These are phyloP conservation scores for Apiospora marii DNA, from an alignment of 2,329 filamentous ascomycete species.

Conservation along the genomic window DNA sequence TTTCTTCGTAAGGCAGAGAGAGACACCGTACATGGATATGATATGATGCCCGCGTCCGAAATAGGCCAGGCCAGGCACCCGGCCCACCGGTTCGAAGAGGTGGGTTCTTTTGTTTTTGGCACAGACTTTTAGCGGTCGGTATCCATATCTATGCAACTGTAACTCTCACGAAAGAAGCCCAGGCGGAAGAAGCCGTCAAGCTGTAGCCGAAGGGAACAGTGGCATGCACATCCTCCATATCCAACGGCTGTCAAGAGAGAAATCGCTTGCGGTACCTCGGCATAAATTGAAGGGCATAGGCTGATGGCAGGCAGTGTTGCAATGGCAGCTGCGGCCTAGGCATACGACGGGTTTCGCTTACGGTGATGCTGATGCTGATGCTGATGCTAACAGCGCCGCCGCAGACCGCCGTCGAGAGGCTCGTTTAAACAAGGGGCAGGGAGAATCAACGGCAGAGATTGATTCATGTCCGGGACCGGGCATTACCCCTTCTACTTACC, in stretches of 20 bases:
- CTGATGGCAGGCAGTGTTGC: conserved; percentile 1
- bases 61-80: not conserved
- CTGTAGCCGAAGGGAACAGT: conserved; percentile 9
- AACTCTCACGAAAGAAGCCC: not conserved
- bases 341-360: not conserved
- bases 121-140: conserved; percentile 3
- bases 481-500: not conserved
- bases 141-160: not conserved
- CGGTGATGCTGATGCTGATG: not conserved
- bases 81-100: conserved; percentile 1
- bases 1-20: not conserved
- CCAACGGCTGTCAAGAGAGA: not conserved
- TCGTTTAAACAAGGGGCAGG: not conserved
- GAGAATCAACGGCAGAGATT: not conserved
- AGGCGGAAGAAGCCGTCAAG: not conserved
- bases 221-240: conserved; percentile 12
- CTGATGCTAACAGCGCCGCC: not conserved
- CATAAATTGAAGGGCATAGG: not conserved
- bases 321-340: not conserved
- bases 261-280: not conserved
- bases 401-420: not conserved
- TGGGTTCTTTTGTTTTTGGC: not conserved
- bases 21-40: not conserved
- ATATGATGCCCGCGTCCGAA: not conserved
- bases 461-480: not conserved